These are phyloP conservation scores for Schizonepeta tenuifolia DNA, from an alignment of 257 asterid genomes.

Conservation along the genomic window DNA sequence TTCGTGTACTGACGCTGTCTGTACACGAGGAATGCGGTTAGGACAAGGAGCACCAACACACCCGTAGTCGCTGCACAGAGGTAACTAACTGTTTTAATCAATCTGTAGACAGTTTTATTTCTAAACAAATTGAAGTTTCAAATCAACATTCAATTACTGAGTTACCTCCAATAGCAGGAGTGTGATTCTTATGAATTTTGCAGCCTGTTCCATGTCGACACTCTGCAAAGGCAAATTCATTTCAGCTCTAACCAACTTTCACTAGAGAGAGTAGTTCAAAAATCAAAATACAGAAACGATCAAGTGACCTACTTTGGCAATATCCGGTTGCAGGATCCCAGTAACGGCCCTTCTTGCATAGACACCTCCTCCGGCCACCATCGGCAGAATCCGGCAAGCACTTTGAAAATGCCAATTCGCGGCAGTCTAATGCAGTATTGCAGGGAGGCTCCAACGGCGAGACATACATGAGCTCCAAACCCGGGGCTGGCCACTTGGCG, in stretches of 20 bases:
- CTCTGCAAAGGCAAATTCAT: slow-evolving; percentile 39
- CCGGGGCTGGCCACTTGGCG: slow-evolving; percentile 63
- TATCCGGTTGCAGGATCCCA: slow-evolving; percentile 59
- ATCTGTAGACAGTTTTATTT: not conserved
- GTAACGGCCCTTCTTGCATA: slow-evolving; percentile 56
- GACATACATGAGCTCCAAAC: slow-evolving; percentile 59
- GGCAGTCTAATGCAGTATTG: slow-evolving; percentile 46
- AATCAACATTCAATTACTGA: not conserved
- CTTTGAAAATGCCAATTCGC: slow-evolving; percentile 47
- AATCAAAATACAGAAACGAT: not conserved
- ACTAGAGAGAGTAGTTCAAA: no score
- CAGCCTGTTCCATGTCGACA: slow-evolving; percentile 58
- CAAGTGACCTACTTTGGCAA: slow-evolving; percentile 51
- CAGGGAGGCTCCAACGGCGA: slow-evolving; percentile 50
- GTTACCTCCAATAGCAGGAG: slow-evolving; percentile 53
- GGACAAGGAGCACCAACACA: slow-evolving; percentile 38
- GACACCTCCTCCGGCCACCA: slow-evolving; percentile 47
- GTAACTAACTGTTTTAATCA: not conserved
- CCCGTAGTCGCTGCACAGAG: slow-evolving; percentile 50
- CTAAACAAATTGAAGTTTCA: no score
- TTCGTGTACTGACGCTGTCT: slow-evolving; percentile 38
- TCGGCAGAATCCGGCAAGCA: slow-evolving; percentile 49
- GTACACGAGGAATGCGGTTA: slow-evolving; percentile 50
- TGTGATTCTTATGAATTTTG: slow-evolving; percentile 44
- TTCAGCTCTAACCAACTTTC: no score